Evolutionary conservation across 2,329 filamentous ascomycete species (phyloP).

Genomic region (Fusarium verticillioides): DNA sequence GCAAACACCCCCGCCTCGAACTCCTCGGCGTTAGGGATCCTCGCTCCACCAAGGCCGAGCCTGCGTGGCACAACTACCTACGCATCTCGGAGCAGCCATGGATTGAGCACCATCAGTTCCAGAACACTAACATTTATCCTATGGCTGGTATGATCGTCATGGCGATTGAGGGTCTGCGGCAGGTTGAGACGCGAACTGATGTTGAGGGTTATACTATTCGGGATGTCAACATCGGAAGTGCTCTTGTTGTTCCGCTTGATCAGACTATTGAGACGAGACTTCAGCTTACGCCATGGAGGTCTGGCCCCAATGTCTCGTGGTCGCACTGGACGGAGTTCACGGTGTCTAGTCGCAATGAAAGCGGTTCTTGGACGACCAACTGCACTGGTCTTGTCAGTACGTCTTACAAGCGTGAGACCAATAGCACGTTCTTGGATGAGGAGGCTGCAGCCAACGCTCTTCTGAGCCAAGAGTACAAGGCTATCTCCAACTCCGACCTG

Average conservation of each 20-base stretch:
- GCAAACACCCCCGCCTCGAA: background rate
- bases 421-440: background rate
- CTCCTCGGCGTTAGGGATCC: background rate
- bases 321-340: background rate
- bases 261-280: background rate
- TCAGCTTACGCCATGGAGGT: background rate
- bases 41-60: background rate
- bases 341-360: background rate
- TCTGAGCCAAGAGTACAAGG: background rate
- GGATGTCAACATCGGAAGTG: background rate
- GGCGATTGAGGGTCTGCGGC: background rate
- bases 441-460: background rate
- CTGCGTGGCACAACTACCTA: background rate
- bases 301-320: background rate
- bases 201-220: background rate
- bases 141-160: background rate
- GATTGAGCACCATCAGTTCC: background rate
- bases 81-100: background rate
- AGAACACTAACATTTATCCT: background rate
- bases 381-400: background rate
- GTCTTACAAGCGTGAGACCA: background rate
- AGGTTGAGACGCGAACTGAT: background rate
- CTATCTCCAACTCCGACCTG: background rate
- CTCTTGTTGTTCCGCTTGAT: background rate
- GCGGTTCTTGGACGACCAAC: background rate